These are phyloP conservation scores for Ogataea saltuana DNA, from an alignment of 805 yeast genomes.

Conservation along the genomic window DNA sequence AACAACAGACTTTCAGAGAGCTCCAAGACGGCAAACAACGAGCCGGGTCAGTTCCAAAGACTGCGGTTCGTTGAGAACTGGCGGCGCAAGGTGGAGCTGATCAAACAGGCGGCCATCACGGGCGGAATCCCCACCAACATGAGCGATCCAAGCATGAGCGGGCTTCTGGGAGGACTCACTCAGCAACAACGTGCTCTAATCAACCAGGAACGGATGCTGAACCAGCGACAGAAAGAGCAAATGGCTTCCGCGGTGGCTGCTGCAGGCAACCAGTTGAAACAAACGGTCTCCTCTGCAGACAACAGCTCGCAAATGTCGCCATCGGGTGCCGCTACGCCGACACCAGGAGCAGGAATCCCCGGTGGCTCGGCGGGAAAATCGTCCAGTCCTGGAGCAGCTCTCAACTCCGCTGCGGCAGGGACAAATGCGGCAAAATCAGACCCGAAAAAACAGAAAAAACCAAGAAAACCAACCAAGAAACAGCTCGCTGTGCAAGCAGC, in stretches of 20 bases:
- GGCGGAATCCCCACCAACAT: slow-evolving; percentile 20
- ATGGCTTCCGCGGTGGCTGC: slow-evolving; percentile 37
- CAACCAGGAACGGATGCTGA: slow-evolving; percentile 31
- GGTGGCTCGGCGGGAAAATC: slow-evolving; percentile 6
- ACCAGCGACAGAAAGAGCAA: slow-evolving; percentile 34
- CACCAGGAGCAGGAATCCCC: slow-evolving; percentile 6
- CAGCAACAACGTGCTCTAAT: slow-evolving; percentile 32
- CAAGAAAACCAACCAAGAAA: slow-evolving; percentile 36
- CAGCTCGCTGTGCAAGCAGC: slow-evolving; percentile 31
- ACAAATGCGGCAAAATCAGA: slow-evolving; percentile 15
- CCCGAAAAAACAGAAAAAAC: slow-evolving; percentile 30
- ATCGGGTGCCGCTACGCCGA: neutral
- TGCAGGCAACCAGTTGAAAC: slow-evolving; percentile 18
- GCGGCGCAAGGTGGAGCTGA: slow-evolving; percentile 62
- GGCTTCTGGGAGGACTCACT: slow-evolving; percentile 31
- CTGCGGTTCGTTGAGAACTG: slow-evolving; percentile 86
- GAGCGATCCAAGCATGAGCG: slow-evolving; percentile 26
- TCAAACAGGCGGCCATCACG: slow-evolving; percentile 44
- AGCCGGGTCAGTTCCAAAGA: slow-evolving; percentile 70
- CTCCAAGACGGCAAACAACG: slow-evolving; percentile 29
- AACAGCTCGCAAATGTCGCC: neutral
- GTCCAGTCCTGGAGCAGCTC: too few species aligned
- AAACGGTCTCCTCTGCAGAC: slow-evolving; percentile 7
- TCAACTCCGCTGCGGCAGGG: slow-evolving; percentile 11
- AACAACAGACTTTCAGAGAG: slow-evolving; percentile 28